These are phyloP conservation scores for Plasmodium vivax DNA, from an alignment of 169 alveolate genomes.

Conservation along the genomic window DNA sequence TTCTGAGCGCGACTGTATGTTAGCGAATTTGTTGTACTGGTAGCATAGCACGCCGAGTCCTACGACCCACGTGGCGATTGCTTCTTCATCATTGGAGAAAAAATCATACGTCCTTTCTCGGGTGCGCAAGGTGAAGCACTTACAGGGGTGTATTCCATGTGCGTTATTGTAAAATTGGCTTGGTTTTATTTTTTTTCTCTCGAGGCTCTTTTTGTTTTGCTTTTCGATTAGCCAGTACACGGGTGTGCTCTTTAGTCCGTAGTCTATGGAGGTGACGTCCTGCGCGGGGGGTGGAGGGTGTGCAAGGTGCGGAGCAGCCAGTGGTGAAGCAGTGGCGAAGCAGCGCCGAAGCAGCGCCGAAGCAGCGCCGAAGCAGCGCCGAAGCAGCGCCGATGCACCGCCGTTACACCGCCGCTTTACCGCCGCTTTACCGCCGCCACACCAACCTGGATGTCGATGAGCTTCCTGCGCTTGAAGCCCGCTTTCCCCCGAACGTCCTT, in stretches of 20 bases:
- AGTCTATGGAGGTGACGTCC: conserved; percentile 47
- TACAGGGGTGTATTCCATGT: conserved; percentile 24
- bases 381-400: no score
- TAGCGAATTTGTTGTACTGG: conserved; percentile 22
- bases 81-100: conserved; percentile 41
- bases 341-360: no score
- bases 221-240: conserved; percentile 75
- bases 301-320: background rate
- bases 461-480: conserved; percentile 33
- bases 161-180: conserved; percentile 27
- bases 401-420: background rate
- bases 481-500: background rate
- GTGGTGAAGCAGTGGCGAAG: background rate
- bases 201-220: conserved; percentile 23
- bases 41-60: conserved; percentile 49
- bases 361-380: no score
- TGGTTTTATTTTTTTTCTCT: conserved; percentile 18
- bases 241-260: conserved; percentile 65
- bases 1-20: conserved; percentile 61
- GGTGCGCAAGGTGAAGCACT: conserved; percentile 43
- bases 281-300: background rate
- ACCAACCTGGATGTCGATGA: conserved; percentile 67
- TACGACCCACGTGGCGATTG: conserved; percentile 60
- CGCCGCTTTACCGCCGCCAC: background rate
- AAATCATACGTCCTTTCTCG: conserved; percentile 61